phyloP scores from a whole-genome alignment of 225 moss, liverwort and hornwort genomes.

The Takakia lepidozioides region DNA sequence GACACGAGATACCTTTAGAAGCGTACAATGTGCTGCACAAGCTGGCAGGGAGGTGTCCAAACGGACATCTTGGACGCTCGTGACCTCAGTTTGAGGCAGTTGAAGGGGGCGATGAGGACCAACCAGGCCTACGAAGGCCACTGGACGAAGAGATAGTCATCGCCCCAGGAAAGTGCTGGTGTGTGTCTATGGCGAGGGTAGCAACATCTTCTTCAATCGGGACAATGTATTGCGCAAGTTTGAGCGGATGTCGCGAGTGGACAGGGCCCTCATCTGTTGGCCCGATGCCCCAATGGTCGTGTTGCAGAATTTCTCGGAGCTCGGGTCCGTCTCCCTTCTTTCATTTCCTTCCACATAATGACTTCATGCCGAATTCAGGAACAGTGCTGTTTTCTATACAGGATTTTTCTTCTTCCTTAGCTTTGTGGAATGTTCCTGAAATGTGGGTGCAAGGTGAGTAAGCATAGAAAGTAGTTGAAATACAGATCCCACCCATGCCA shows the following conservation, averaged over 20 bases:
- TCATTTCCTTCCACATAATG: too few relatives aligned
- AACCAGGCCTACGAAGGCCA: constrained; percentile 83
- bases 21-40: too few relatives aligned
- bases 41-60: too few relatives aligned
- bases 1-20: too few relatives aligned
- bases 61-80: constrained; percentile 56
- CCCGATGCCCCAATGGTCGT: constrained; percentile 83
- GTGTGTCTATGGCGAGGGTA: constrained; percentile 85
- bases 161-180: constrained; percentile 73
- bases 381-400: too few relatives aligned
- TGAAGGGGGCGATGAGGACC: constrained; percentile 97
- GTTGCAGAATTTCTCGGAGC: constrained; percentile 95
- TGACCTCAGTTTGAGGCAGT: constrained; percentile 48
- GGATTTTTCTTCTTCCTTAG: too few relatives aligned
- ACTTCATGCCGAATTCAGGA: too few relatives aligned
- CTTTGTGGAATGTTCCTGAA: too few relatives aligned
- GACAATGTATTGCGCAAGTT: constrained; percentile 78
- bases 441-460: too few relatives aligned
- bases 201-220: constrained; percentile 67
- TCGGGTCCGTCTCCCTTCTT: constrained; percentile 53
- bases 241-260: constrained; percentile 78
- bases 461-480: too few relatives aligned
- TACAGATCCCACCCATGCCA: too few relatives aligned
- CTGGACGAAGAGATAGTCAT: constrained; percentile 63
- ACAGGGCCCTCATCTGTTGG: constrained; percentile 80